Percentiles rank a stretch among this genome's conserved stretches.
These are phyloP conservation scores for Fusarium gaditjirri DNA, from an alignment of 2,329 filamentous ascomycete genomes.

Conservation along the genomic window DNA sequence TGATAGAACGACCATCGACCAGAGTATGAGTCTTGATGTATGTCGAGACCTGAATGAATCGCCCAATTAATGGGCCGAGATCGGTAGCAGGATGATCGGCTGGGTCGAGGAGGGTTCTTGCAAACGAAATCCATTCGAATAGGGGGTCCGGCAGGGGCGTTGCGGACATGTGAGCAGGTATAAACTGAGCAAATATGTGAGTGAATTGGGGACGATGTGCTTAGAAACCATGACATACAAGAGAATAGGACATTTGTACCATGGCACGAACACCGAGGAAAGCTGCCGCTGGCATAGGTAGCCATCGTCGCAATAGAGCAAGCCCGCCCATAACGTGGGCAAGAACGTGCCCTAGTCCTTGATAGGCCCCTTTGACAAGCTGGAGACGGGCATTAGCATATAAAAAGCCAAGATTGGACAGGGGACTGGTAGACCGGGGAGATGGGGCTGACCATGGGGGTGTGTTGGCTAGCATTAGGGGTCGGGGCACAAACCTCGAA, in stretches of 20 bases:
- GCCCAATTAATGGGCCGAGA: slow-evolving; percentile 54
- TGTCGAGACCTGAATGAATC: slow-evolving; percentile 54
- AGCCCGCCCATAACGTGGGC: slow-evolving; percentile 69
- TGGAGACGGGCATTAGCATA: slow-evolving; percentile 39
- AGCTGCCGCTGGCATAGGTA: slow-evolving; percentile 52
- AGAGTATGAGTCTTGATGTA: slow-evolving; percentile 49
- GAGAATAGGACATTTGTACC: slow-evolving; percentile 65
- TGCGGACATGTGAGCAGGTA: slow-evolving; percentile 55
- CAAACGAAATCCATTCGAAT: slow-evolving; percentile 56
- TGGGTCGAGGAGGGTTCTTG: slow-evolving; percentile 49
- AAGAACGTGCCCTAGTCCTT: slow-evolving; percentile 62
- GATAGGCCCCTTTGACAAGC: slow-evolving; percentile 59
- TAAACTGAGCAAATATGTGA: slow-evolving; percentile 51
- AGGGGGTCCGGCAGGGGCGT: slow-evolving; percentile 54
- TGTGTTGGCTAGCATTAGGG: slow-evolving; percentile 2
- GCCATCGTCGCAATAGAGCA: slow-evolving; percentile 63
- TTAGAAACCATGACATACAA: slow-evolving; percentile 53
- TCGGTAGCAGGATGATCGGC: slow-evolving; percentile 54
- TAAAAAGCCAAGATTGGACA: background rate
- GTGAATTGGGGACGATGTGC: background rate
- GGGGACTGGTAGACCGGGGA: slow-evolving; percentile 6
- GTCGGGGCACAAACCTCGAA: slow-evolving; percentile 63
- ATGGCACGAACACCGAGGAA: slow-evolving; percentile 62
- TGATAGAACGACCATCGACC: slow-evolving; percentile 52
- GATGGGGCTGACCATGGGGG: slow-evolving; percentile 22